Evolutionary conservation across 2,329 filamentous ascomycete species (phyloP).

Genomic region (Botrytis pseudocinerea): DNA sequence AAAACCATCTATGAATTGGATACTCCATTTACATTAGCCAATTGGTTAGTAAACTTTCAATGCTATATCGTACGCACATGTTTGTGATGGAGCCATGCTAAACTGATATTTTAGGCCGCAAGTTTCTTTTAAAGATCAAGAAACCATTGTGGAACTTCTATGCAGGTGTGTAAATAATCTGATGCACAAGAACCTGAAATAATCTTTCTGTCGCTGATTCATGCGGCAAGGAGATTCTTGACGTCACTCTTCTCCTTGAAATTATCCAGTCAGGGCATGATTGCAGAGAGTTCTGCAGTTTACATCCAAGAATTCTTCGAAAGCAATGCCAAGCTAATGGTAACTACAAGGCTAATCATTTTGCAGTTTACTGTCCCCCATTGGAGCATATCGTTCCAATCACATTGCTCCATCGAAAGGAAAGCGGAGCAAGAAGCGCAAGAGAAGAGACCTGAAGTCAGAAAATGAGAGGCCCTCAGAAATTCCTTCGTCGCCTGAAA

Average conservation of each 20-base stretch:
- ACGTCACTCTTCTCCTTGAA: background rate
- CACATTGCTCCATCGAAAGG: slow-evolving; percentile 61
- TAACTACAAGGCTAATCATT: background rate
- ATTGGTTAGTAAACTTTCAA: slow-evolving; percentile 52
- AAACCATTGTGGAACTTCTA: slow-evolving; percentile 64
- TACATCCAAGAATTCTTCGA: background rate
- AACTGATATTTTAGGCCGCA: slow-evolving; percentile 55
- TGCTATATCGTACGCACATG: background rate
- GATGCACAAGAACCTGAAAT: background rate
- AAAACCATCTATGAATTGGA: slow-evolving; percentile 65
- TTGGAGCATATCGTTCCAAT: slow-evolving; percentile 60
- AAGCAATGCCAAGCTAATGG: background rate
- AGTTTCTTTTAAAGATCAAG: slow-evolving; percentile 58
- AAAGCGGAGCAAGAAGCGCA: slow-evolving; percentile 57
- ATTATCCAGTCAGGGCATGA: background rate
- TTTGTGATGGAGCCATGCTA: background rate
- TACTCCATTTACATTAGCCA: slow-evolving; percentile 60
- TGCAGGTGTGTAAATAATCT: slow-evolving; percentile 55
- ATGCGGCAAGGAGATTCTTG: background rate
- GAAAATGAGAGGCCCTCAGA: slow-evolving; percentile 27
- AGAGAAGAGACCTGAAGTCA: slow-evolving; percentile 44
- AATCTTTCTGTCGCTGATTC: background rate
- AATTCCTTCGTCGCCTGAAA: slow-evolving; percentile 49
- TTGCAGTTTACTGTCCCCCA: slow-evolving; percentile 60
- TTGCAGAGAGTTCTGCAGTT: background rate